phyloP scores from a whole-genome alignment of 2,329 filamentous ascomycete genomes.

The Cladosporium sp. region DNA sequence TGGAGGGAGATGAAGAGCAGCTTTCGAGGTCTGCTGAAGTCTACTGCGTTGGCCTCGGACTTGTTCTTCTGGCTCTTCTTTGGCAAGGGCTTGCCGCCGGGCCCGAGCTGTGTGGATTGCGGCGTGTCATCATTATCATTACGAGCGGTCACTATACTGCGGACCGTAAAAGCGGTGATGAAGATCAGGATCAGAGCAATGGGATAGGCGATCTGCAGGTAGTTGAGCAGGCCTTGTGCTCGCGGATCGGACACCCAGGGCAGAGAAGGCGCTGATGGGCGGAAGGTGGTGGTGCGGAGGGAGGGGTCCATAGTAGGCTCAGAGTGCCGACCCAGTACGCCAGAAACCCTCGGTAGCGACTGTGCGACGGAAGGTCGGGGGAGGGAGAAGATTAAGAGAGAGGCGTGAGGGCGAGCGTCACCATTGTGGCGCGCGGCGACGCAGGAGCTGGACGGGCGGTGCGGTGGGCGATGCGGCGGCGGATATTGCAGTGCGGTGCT shows the following conservation, averaged over 20 bases:
- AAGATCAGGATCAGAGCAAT: conserved; percentile 60
- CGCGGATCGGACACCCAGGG: conserved; percentile 34
- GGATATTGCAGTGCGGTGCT: not conserved
- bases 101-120: conserved; percentile 55
- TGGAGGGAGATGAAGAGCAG: conserved; percentile 70
- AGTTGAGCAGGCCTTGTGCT: conserved; percentile 39
- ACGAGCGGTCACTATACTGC: conserved; percentile 51
- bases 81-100: conserved; percentile 81
- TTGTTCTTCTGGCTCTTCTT: conserved; percentile 48
- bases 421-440: conserved; percentile 9
- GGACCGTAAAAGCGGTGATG: conserved; percentile 53
- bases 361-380: conserved; percentile 11
- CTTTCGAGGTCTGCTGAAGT: conserved; percentile 62
- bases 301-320: conserved; percentile 8
- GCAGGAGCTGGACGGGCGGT: not conserved
- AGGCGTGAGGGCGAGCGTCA: conserved; percentile 2
- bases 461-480: not conserved
- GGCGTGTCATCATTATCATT: conserved; percentile 36
- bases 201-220: conserved; percentile 55
- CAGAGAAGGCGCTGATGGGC: conserved; percentile 11
- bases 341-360: conserved; percentile 8
- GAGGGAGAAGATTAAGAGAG: conserved; percentile 5
- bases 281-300: conserved; percentile 1
- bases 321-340: not conserved
- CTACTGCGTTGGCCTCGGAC: conserved; percentile 39